Percentiles rank a stretch among this genome's conserved stretches.
These are phyloP conservation scores for Spergularia marina DNA, from an alignment of 148 eudicot genomes.

Conservation along the genomic window DNA sequence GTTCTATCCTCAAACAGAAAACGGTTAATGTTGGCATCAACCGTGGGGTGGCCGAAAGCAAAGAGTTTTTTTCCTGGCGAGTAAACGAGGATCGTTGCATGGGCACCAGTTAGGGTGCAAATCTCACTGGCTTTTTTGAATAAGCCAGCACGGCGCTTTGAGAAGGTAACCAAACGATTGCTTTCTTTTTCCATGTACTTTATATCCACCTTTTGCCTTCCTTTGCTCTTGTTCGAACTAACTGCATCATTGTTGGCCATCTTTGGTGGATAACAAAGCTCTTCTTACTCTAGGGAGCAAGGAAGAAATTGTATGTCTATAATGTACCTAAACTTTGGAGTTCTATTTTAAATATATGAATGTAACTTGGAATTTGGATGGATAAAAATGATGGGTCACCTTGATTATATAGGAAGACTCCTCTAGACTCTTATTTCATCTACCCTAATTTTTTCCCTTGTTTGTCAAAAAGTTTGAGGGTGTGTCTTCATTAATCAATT, in stretches of 20 bases:
- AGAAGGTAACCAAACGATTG: constrained; percentile 26
- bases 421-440: background rate
- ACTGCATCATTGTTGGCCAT: background rate
- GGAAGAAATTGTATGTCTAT: background rate
- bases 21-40: constrained; percentile 20
- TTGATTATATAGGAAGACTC: background rate
- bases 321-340: background rate
- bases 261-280: background rate
- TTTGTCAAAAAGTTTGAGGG: background rate
- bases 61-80: constrained; percentile 24
- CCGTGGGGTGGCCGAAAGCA: constrained; percentile 29
- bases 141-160: constrained; percentile 25
- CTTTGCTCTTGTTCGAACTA: constrained; percentile 6
- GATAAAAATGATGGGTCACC: background rate
- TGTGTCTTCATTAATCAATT: too few relatives aligned
- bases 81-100: constrained; percentile 6
- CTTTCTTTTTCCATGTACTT: constrained; percentile 18
- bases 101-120: constrained; percentile 26
- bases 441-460: background rate
- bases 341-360: background rate
- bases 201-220: constrained; percentile 25
- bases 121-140: constrained; percentile 31
- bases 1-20: background rate
- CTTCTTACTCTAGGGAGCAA: too few relatives aligned
- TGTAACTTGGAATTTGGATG: background rate